phyloP scores from a whole-genome alignment of 116 monocot species.

The Posidonia oceanica region DNA sequence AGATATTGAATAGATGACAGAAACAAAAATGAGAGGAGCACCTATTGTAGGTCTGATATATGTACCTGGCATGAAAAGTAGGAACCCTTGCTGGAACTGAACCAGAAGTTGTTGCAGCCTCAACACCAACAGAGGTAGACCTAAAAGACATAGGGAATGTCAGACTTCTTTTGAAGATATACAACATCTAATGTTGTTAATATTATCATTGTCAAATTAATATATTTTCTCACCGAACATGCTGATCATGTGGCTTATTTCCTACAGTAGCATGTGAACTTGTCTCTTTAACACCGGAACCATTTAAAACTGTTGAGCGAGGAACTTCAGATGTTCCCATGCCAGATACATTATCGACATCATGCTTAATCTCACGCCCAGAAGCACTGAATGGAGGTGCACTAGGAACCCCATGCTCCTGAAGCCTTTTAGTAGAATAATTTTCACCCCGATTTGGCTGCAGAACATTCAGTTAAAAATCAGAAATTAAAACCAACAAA shows the following conservation, averaged over 20 bases:
- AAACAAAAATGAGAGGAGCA: background rate
- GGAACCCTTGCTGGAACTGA: conserved; percentile 47
- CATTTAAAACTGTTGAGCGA: conserved; percentile 8
- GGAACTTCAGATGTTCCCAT: conserved; percentile 9
- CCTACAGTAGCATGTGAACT: conserved; percentile 8
- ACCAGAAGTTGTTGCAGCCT: conserved; percentile 29
- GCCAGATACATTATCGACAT: conserved; percentile 13
- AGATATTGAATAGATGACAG: background rate
- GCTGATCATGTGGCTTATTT: conserved; percentile 15
- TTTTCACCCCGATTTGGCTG: conserved; percentile 10
- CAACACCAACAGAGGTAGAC: conserved; percentile 16
- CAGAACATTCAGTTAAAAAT: background rate
- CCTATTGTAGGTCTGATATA: background rate
- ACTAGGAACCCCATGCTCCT: conserved; percentile 72
- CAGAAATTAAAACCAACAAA: background rate
- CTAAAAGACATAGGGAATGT: conserved; percentile 10
- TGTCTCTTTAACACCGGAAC: conserved; percentile 12
- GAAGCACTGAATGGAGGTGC: conserved; percentile 72
- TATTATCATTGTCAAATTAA: background rate
- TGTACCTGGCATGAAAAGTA: conserved; percentile 86
- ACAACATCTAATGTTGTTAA: background rate
- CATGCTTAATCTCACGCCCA: conserved; percentile 32
- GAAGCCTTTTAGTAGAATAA: conserved; percentile 8
- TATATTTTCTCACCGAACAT: conserved; percentile 22
- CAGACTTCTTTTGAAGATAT: background rate